These are phyloP conservation scores for Pyrenopolyporus hunteri DNA, from an alignment of 495 filamentous ascomycete genomes.

Conservation along the genomic window DNA sequence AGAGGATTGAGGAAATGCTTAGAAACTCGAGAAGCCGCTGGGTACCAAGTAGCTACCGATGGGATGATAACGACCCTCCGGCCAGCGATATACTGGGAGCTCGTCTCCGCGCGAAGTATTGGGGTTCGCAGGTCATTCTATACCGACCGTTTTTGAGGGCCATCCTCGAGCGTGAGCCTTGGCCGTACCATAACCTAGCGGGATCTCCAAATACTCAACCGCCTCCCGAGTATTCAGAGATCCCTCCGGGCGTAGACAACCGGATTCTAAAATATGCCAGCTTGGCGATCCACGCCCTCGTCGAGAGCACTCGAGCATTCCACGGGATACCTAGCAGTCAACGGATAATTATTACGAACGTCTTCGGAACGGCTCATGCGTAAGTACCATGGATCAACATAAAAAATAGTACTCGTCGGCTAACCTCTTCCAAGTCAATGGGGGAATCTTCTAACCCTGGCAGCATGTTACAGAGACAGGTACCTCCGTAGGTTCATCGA, in stretches of 20 bases:
- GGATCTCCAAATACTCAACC: constrained; percentile 34
- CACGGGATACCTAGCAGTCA: constrained; percentile 66
- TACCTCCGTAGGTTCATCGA: constrained; percentile 60
- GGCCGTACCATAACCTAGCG: constrained; percentile 33
- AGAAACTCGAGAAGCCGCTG: constrained; percentile 40
- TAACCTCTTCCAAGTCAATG: constrained; percentile 74
- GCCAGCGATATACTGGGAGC: constrained; percentile 80
- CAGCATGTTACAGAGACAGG: constrained; percentile 72
- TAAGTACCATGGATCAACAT: constrained; percentile 60
- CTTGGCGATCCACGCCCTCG: constrained; percentile 71
- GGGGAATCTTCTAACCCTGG: constrained; percentile 88
- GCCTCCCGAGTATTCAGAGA: constrained; percentile 34
- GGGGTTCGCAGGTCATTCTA: constrained; percentile 88
- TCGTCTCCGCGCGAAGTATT: constrained; percentile 90
- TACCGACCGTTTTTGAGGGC: constrained; percentile 78
- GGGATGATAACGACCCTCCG: constrained; percentile 71
- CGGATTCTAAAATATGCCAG: constrained; percentile 59
- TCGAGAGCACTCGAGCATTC: constrained; percentile 86
- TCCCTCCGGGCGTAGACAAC: constrained; percentile 46
- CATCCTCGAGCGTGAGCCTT: constrained; percentile 56
- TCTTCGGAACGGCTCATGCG: constrained; percentile 96
- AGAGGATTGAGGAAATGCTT: constrained; percentile 43
- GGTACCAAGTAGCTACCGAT: constrained; percentile 57
- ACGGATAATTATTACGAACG: constrained; percentile 86
- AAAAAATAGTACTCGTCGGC: background rate